Base-by-base conservation (phyloP, 441 rosid species). In the Codiaeum variegatum region DNA sequence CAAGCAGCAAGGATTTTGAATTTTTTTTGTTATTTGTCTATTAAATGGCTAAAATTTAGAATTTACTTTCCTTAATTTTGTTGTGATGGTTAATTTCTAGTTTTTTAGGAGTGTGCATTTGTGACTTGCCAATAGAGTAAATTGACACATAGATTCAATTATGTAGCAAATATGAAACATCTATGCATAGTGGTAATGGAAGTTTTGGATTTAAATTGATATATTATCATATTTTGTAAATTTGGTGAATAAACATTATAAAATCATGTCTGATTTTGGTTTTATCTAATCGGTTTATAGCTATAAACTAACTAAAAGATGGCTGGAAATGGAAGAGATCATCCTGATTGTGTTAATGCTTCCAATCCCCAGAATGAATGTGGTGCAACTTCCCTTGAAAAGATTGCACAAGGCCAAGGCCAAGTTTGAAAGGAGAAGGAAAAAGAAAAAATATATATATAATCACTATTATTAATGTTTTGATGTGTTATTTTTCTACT, bases 301-400 rank as follows among this genome's bases (percentile, higher is more conserved):
- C 60, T 64, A 36, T 24, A 62, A 49, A 63, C 42, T 40, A 69
- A 72, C 26, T 36, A 62, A 66, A 55, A 68, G 75, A 83, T 79
- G 80, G 81, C 85, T 55, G 73, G 75, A 32, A 74, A 71, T 66
- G 75, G 83, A 68, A 87, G 81, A 76, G 85, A 81, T 13, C 91
- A 89, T 69, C 89, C 88, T 4, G 79, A 84, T 31, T 94, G 98
- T 44, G 67, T 74, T 26, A 92, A 91, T 69, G 88, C 84, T 63
- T 4, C 82, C 9, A 92, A 94, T 73, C 97, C 97, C 6, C 91
- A 89, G 74, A 97, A 94, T 78, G 94, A 88, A 83, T 94, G 97
- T 67, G 87, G 85, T 75, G 86, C 82, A 18, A 73, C 75, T 75
- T 94, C 97, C 85, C 76, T 80, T 72, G 88, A 86, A 81, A 88